Evolutionary conservation across 176 grass and related monocot species (phyloP).

Genomic region (Oryza meridionalis): DNA sequence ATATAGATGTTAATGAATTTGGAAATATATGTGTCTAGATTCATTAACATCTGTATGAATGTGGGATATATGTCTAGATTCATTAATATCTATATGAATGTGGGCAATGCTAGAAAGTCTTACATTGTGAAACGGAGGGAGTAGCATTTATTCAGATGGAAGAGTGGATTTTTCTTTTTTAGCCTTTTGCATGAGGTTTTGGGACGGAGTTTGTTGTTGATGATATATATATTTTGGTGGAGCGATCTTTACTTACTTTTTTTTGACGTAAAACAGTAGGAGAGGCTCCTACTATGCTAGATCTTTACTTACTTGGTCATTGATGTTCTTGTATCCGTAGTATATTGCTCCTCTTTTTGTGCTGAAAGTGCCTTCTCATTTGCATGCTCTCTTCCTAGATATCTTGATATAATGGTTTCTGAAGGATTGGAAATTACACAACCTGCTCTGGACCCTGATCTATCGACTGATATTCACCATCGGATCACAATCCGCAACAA

Average conservation of each 20-base stretch:
- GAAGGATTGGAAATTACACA: conserved; percentile 98
- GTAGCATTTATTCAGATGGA: background rate
- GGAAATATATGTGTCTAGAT: no score
- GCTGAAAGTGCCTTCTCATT: background rate
- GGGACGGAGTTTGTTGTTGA: conserved; percentile 4
- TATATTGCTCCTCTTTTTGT: background rate
- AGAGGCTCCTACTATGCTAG: no score
- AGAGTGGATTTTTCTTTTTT: background rate
- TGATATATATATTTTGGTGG: background rate
- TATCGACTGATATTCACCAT: conserved; percentile 91
- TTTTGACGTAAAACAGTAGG: no score
- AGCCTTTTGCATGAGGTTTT: background rate
- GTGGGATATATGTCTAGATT: no score
- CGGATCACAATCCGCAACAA: conserved; percentile 91
- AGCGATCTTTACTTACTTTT: background rate
- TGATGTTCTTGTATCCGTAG: background rate
- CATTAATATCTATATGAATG: no score
- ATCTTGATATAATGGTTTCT: conserved; percentile 93
- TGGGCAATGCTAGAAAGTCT: no score
- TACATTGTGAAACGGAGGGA: no score
- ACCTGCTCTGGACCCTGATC: conserved; percentile 89
- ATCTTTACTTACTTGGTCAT: background rate
- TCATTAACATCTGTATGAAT: no score
- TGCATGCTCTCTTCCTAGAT: conserved; percentile 49
- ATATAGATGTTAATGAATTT: no score